phyloP scores from a whole-genome alignment of 352 stramenopile genomes.

The Pythium aristosporum region DNA sequence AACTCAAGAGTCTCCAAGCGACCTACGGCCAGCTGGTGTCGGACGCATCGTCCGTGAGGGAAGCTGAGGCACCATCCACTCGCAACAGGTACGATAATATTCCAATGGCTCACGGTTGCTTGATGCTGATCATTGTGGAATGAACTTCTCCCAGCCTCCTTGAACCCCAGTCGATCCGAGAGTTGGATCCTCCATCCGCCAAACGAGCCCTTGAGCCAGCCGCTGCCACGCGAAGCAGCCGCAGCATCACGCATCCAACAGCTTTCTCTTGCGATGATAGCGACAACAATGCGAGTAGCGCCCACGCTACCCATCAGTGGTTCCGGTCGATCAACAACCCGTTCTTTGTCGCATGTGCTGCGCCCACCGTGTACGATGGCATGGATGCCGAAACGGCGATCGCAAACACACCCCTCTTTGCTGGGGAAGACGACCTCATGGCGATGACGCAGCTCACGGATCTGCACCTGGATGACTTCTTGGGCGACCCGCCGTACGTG shows the following conservation, averaged over 20 bases:
- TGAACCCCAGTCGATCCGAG: slow-evolving; percentile 13
- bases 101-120: too few relatives aligned
- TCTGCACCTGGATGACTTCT: slow-evolving; percentile 69
- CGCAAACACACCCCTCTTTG: slow-evolving; percentile 60
- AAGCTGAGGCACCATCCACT: not conserved
- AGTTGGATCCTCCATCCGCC: not conserved
- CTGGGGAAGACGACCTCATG: slow-evolving; percentile 52
- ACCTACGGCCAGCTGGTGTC: not conserved
- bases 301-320: slow-evolving; percentile 38
- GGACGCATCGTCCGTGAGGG: not conserved
- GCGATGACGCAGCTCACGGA: slow-evolving; percentile 57
- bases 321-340: slow-evolving; percentile 54
- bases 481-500: slow-evolving; percentile 29
- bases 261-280: slow-evolving; percentile 7
- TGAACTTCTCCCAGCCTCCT: not conserved
- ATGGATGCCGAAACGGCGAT: slow-evolving; percentile 76
- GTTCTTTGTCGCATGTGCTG: slow-evolving; percentile 34
- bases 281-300: not conserved
- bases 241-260: slow-evolving; percentile 14
- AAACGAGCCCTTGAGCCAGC: not conserved
- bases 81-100: not conserved
- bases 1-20: slow-evolving; percentile 24
- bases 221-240: not conserved
- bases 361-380: slow-evolving; percentile 24
- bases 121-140: not conserved